Base-by-base conservation (phyloP, 306 rosid genomes). In the Elaeagnus macrophylla region DNA sequence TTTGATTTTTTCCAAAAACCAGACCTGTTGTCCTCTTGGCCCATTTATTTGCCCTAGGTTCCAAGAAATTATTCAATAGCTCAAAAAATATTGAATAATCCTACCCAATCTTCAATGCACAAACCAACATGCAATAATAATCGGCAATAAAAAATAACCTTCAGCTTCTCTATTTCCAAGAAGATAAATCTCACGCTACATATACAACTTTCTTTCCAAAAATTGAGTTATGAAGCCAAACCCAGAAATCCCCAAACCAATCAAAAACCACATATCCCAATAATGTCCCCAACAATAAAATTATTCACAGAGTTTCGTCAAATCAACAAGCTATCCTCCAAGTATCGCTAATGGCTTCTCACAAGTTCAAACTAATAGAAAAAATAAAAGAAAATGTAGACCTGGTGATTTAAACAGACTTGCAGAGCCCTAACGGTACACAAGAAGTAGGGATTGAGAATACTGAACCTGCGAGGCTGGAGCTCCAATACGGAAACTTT, bases 1-100 rank as follows among this genome's bases (percentile, higher is more conserved):
- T 87, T 82, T 20, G 78, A 75, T 73, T 96, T 72, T 76, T 68
- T 83, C 75, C 69, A 77, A 12, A 40, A 46, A 53, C 81, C 87
- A 59, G 73, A 59, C 82, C 75, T 72, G 63, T 72, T 67, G 44
- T 81, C 81, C 9, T 73, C 90, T 8, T 77, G 89, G 12, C 82
- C 93, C 99, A 91, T 91, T 53, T 57, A 54, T 16, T 60, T 13
- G 64, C 58, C 79, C 77, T 66, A 76, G 68, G 17, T 63, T 68
- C 60, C 56, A 68, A 58, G 48, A 55, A 57, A 60, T 35, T 45
- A 48, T 16, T 40, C 41, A 51, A 62, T 6, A 25, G 37, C 17
- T 18, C 48, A 17, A 38, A 57, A 57, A 53, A 39, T 60, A 53
- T 10, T 38, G 45, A 40, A 38, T n/a, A 72, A 71, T 76, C 74